Percentiles rank a stretch among this genome's conserved stretches.
Evolutionary conservation across 2,329 filamentous ascomycete genomes (phyloP).

Genomic region (Coniochaeta pulveracea): DNA sequence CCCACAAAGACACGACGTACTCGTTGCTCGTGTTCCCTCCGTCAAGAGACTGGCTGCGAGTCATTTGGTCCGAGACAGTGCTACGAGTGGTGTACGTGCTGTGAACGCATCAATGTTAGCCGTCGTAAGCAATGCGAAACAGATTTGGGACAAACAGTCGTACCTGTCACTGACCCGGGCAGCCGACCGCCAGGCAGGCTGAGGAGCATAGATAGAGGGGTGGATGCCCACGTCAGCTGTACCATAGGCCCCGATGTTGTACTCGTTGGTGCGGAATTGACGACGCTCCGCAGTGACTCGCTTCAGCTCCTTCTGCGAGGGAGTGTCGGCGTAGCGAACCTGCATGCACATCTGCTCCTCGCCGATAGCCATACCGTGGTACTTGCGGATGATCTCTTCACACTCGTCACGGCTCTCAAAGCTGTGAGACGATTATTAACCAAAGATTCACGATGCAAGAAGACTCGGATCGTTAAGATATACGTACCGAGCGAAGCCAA

Average conservation of each 20-base stretch:
- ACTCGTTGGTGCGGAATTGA: slow-evolving; percentile 92
- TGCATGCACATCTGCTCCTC: slow-evolving; percentile 77
- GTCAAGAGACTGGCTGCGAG: background rate
- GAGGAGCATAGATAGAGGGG: slow-evolving; percentile 26
- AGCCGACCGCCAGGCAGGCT: slow-evolving; percentile 2
- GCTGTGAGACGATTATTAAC: slow-evolving; percentile 42
- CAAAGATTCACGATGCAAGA: background rate
- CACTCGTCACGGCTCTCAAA: slow-evolving; percentile 86
- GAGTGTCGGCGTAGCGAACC: slow-evolving; percentile 93
- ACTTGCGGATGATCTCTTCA: slow-evolving; percentile 77
- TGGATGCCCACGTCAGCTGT: slow-evolving; percentile 48
- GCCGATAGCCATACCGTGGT: slow-evolving; percentile 67
- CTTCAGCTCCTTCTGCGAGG: slow-evolving; percentile 93
- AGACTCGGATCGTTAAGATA: slow-evolving; percentile 1
- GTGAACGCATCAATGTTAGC: too few species aligned
- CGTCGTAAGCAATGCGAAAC: too few species aligned
- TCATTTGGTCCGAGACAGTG: background rate
- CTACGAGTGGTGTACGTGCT: slow-evolving; percentile 3
- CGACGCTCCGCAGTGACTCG: slow-evolving; percentile 90
- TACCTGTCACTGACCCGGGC: slow-evolving; percentile 17
- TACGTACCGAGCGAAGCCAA: slow-evolving; percentile 86
- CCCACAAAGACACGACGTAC: background rate
- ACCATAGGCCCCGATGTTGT: slow-evolving; percentile 65
- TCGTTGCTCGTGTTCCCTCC: background rate
- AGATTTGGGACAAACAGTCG: too few species aligned